phyloP scores from a whole-genome alignment of 2,329 filamentous ascomycete genomes.

The Alternaria tenuissima region DNA sequence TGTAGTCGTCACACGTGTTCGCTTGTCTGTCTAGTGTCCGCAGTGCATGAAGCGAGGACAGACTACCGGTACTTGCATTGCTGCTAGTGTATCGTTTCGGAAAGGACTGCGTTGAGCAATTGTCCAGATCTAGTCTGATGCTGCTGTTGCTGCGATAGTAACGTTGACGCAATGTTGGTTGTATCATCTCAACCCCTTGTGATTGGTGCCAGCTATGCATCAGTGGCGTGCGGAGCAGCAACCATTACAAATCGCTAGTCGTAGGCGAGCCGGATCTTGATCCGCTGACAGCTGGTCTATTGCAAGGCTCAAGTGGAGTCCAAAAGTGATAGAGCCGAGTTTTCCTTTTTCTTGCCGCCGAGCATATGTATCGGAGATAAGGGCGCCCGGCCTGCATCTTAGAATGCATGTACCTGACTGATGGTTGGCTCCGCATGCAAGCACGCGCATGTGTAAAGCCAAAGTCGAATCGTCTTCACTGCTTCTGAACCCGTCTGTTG shows the following conservation, averaged over 20 bases:
- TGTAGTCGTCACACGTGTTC: constrained; percentile 24
- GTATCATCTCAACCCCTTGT: not conserved
- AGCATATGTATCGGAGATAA: constrained; percentile 10
- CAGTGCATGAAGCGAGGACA: constrained; percentile 27
- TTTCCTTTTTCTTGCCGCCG: constrained; percentile 23
- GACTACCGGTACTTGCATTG: constrained; percentile 13
- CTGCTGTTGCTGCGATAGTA: not conserved
- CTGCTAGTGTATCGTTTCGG: not conserved
- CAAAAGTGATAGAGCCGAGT: constrained; percentile 8
- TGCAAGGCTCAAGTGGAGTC: constrained; percentile 18
- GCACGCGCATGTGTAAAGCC: not conserved
- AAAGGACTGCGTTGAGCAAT: not conserved
- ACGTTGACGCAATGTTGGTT: not conserved
- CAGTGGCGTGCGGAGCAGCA: constrained; percentile 13
- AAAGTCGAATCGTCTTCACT: not conserved
- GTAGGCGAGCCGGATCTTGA: constrained; percentile 30
- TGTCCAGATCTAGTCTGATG: not conserved
- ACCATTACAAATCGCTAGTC: constrained; percentile 20
- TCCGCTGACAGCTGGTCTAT: constrained; percentile 23
- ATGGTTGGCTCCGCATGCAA: constrained; percentile 8
- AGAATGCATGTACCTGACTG: not conserved
- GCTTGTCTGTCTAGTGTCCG: constrained; percentile 33
- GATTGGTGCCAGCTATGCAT: constrained; percentile 14
- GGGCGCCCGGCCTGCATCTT: not conserved
- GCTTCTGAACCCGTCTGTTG: constrained; percentile 4